These are phyloP conservation scores for Raphanus raphanistrum DNA, from an alignment of 345 rosid genomes.

Conservation along the genomic window DNA sequence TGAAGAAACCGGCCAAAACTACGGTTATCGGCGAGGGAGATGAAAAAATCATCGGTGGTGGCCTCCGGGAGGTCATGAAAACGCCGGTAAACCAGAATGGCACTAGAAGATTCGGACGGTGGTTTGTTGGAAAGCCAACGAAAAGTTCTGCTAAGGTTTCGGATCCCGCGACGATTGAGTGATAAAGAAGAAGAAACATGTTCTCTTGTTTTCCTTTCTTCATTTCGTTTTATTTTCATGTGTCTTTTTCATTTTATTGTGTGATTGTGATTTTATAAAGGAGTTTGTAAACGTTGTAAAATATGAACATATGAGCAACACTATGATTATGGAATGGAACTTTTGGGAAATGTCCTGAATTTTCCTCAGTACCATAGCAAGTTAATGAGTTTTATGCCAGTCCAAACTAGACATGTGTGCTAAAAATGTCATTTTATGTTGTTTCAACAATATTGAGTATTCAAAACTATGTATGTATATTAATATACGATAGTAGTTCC, in stretches of 20 bases:
- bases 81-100: slow-evolving; percentile 18
- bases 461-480: too few species aligned
- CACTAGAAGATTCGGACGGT: slow-evolving; percentile 25
- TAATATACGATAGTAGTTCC: too few species aligned
- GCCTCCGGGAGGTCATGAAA: slow-evolving; percentile 4
- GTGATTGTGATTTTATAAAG: not conserved
- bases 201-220: not conserved
- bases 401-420: too few species aligned
- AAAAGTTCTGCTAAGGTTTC: slow-evolving; percentile 41
- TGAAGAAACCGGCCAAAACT: slow-evolving; percentile 32
- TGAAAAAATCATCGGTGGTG: slow-evolving; percentile 14
- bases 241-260: not conserved
- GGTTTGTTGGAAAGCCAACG: slow-evolving; percentile 22
- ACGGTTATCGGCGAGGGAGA: slow-evolving; percentile 9
- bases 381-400: too few species aligned
- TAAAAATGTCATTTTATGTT: too few species aligned
- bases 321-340: too few species aligned
- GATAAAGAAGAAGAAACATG: not conserved
- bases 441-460: not conserved
- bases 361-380: too few species aligned
- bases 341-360: too few species aligned
- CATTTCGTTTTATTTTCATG: not conserved
- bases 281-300: slow-evolving; percentile 20
- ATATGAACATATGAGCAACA: slow-evolving; percentile 11
- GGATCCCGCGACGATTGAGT: slow-evolving; percentile 32